Base-by-base conservation (phyloP, 2,329 filamentous ascomycete genomes). In the Sphaerulina musiva region DNA sequence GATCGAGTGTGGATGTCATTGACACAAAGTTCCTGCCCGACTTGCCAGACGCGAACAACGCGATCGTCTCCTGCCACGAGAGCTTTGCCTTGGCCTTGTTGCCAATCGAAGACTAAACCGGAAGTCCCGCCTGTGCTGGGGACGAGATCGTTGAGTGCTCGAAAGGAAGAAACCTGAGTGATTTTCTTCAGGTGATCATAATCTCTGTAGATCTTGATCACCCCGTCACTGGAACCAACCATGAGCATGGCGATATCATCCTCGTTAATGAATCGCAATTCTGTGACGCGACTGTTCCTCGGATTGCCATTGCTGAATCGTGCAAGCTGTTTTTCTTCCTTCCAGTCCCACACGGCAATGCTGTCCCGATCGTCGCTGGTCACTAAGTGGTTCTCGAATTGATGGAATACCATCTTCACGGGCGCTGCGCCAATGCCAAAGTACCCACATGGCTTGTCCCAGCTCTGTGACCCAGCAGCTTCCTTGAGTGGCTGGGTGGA, bases 61-160 rank as follows among this genome's bases (percentile, higher is more conserved):
- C 93, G 88, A 51, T 96, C 89, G 69, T 98, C 93, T 43, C 93
- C 93, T 9, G 93, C 93, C 32, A 97, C 93, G n/a, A 98, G 79
- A 6, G 95, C 85, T 57, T 89, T 88, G 6, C 93, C 93, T 62
- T 89, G 89, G n/a, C 95, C 91, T 73, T 98, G 93, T 70, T 97
- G 92, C 93, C 93, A 98, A 70, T 98, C 92, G 68, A 97, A 95
- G 26, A 97, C 92, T 73, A 98, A 86, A 20, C 93, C 93, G 1
- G 91, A 91, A 69, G 95, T 95, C 66, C 91, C 86, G 36, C 64
- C 64, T 65, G 92, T 95, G 70, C 89, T 95, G 3, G 91, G 89
- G 5, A 97, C 87, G 68, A 97, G 86, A 72, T 98, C 89, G 10
- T 89, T 95, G 55, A 98, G 74, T 4, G 93, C 93, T 45, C 93